Conservation (phyloP, 139 green algal species). For the Chlamydomonas sphaeroides region DNA sequence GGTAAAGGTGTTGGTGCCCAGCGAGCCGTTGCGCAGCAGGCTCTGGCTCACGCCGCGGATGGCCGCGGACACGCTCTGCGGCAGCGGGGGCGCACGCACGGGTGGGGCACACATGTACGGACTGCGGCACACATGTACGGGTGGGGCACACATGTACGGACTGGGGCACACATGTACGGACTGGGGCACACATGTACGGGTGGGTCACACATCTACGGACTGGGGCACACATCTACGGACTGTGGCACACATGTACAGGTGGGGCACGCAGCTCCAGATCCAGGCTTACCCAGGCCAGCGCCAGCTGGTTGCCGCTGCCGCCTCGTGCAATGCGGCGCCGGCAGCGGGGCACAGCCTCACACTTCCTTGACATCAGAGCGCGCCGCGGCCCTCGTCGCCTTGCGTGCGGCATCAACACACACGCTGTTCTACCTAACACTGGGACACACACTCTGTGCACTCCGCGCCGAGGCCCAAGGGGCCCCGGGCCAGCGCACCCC, state of each 20-base stretch:
- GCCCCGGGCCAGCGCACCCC: too few species aligned
- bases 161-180: not conserved
- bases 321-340: too few species aligned
- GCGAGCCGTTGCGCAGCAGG: slow-evolving; percentile 4
- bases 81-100: not conserved
- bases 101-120: not conserved
- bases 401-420: too few species aligned
- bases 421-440: too few species aligned
- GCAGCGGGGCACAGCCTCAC: too few species aligned
- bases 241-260: not conserved
- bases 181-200: not conserved
- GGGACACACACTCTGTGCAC: too few species aligned
- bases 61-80: slow-evolving; percentile 23
- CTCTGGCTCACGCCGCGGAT: slow-evolving; percentile 33
- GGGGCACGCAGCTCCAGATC: too few species aligned
- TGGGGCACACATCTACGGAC: not conserved
- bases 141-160: not conserved
- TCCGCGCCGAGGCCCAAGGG: too few species aligned
- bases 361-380: too few species aligned
- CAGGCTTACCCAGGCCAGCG: too few species aligned
- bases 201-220: not conserved
- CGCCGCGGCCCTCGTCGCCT: too few species aligned
- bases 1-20: slow-evolving; percentile 40
- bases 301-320: too few species aligned
- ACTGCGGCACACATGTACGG: not conserved